Percentiles rank a stretch among this genome's conserved stretches.
Evolutionary conservation across 345 rosid genomes (phyloP).

Genomic region (Isatis tinctoria): DNA sequence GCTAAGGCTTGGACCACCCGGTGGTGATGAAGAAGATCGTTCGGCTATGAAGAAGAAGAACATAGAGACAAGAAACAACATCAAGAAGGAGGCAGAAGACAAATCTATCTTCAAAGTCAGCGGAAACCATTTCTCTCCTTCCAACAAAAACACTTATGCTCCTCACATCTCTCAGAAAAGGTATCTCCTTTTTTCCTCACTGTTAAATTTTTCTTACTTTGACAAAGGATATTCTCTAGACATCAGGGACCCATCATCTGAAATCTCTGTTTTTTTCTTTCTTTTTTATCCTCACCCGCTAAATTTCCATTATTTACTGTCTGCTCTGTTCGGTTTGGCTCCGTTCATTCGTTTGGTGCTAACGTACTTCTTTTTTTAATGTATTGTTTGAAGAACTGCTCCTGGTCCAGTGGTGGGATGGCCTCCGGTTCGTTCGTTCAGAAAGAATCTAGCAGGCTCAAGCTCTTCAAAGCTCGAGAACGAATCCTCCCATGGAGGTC

Average conservation of each 20-base stretch:
- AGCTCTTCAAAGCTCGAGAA: constrained; percentile 54
- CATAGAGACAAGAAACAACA: constrained; percentile 19
- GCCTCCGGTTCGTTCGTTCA: constrained; percentile 94
- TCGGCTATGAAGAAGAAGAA: constrained; percentile 30
- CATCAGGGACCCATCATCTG: constrained; percentile 42
- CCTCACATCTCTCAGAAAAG: constrained; percentile 44
- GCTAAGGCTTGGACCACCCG: constrained; percentile 95
- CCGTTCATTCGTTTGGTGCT: neutral
- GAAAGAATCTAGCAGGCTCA: constrained; percentile 81
- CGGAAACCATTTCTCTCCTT: constrained; percentile 37
- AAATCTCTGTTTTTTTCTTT: constrained; percentile 7
- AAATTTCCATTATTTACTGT: constrained; percentile 1
- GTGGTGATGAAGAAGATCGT: constrained; percentile 50
- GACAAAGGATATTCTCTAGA: constrained; percentile 42
- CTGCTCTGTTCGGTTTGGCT: constrained; percentile 12
- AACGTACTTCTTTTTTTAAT: neutral
- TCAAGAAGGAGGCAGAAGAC: constrained; percentile 36
- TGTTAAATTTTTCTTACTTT: constrained; percentile 30
- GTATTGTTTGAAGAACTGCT: constrained; percentile 51
- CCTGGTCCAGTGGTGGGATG: constrained; percentile 98
- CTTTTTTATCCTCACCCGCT: constrained; percentile 17
- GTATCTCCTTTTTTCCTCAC: constrained; percentile 37
- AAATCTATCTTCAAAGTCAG: constrained; percentile 39
- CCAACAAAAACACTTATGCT: constrained; percentile 29
- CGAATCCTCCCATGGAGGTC: constrained; percentile 40